A percentile compares a stretch with the other conserved stretches of the same genome.
phyloP scores from a whole-genome alignment of 2,329 filamentous ascomycete genomes.

The Aspergillus uvarum region DNA sequence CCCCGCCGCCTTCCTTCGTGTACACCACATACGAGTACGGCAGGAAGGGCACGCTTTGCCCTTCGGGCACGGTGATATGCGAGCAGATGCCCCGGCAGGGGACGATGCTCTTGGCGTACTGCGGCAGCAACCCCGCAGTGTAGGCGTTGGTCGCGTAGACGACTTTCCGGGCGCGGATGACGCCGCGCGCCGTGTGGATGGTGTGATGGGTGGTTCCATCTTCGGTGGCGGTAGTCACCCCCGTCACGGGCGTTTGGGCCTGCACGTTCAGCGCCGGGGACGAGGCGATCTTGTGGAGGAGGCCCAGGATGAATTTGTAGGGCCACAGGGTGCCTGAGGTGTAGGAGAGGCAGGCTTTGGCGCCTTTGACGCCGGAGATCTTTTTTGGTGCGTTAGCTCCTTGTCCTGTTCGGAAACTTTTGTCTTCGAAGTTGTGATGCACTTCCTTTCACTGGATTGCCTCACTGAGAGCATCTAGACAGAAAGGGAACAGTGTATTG shows the following conservation, averaged over 20 bases:
- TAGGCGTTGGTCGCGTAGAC: constrained; percentile 84
- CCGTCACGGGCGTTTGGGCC: constrained; percentile 50
- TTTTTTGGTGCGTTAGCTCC: constrained; percentile 7
- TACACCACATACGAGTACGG: constrained; percentile 60
- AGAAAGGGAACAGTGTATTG: too few species aligned
- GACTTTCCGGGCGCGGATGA: constrained; percentile 62
- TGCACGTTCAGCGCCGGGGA: constrained; percentile 53
- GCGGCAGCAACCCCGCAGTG: constrained; percentile 71
- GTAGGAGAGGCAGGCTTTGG: constrained; percentile 38
- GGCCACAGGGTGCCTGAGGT: constrained; percentile 52
- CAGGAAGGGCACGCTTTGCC: constrained; percentile 31
- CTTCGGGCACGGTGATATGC: constrained; percentile 32
- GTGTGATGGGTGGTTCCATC: constrained; percentile 55
- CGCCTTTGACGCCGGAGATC: constrained; percentile 43
- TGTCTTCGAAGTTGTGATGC: too few species aligned
- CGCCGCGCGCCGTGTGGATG: constrained; percentile 62
- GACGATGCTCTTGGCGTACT: constrained; percentile 69
- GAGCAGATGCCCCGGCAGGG: constrained; percentile 66
- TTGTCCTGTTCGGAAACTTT: too few species aligned
- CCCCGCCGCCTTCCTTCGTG: constrained; percentile 53
- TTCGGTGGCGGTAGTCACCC: constrained; percentile 21
- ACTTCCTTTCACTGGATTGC: too few species aligned
- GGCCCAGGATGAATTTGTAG: constrained; percentile 76
- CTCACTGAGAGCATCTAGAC: too few species aligned
- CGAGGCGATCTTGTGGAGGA: constrained; percentile 61